phyloP scores from a whole-genome alignment of 192 early-diverging fungal species.

The Umbelopsis isabellina region DNA sequence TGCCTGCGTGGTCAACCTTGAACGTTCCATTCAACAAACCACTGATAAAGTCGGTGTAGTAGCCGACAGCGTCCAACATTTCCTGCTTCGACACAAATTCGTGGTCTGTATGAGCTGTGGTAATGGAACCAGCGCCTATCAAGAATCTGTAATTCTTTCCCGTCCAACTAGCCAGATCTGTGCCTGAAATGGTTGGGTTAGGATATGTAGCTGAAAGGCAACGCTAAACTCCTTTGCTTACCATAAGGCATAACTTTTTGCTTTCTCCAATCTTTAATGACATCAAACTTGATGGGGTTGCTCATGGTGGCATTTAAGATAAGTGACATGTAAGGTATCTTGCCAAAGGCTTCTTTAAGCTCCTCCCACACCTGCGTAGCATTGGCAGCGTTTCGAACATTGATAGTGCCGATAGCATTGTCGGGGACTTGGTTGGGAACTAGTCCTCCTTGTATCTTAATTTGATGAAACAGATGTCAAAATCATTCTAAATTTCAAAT shows the following conservation, averaged over 20 bases:
- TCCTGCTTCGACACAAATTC: slow-evolving; percentile 12
- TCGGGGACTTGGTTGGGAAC: slow-evolving; percentile 16
- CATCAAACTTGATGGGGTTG: slow-evolving; percentile 18
- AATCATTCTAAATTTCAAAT: neutral
- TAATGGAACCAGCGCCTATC: slow-evolving; percentile 9
- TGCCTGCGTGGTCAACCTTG: neutral
- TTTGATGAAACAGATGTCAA: neutral
- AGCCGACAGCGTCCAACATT: neutral
- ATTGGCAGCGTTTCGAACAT: slow-evolving; percentile 16
- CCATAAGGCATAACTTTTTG: slow-evolving; percentile 16
- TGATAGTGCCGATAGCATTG: slow-evolving; percentile 4
- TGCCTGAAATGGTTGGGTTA: neutral
- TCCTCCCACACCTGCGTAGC: neutral
- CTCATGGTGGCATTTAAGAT: neutral
- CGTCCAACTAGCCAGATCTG: slow-evolving; percentile 12
- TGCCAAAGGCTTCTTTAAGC: neutral
- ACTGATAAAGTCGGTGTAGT: slow-evolving; percentile 6
- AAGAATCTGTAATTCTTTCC: slow-evolving; percentile 9
- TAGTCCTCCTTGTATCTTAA: slow-evolving; percentile 1
- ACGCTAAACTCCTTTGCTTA: neutral
- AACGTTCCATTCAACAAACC: slow-evolving; percentile 12
- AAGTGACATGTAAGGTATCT: slow-evolving; percentile 8
- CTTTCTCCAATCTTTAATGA: slow-evolving; percentile 3
- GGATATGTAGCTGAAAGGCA: too few relatives aligned
- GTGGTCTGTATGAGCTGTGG: slow-evolving; percentile 3